phyloP scores from a whole-genome alignment of 306 rosid species.

The Ochetophila trinervis region DNA sequence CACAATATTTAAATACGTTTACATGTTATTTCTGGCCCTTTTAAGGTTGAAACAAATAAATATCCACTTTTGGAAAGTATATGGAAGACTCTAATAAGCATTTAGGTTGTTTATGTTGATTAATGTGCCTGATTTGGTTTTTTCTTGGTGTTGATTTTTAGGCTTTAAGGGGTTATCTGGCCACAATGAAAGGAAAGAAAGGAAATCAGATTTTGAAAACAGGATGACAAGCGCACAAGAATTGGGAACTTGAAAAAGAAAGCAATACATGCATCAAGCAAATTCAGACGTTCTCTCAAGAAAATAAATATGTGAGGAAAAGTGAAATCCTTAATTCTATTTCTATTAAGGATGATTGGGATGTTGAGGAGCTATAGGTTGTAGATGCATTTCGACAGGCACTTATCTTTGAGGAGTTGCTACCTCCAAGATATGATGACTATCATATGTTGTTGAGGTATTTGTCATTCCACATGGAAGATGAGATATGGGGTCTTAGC shows the following conservation, averaged over 20 bases:
- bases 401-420: constrained; percentile 60
- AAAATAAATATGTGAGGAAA: constrained; percentile 53
- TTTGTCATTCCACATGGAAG: constrained; percentile 10
- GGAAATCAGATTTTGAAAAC: constrained; percentile 69
- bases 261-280: constrained; percentile 81
- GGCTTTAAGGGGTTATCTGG: constrained; percentile 79
- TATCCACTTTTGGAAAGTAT: background rate
- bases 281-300: constrained; percentile 77
- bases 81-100: background rate
- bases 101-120: background rate
- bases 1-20: no score
- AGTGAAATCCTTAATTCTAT: constrained; percentile 41
- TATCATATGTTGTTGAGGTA: constrained; percentile 83
- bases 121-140: background rate
- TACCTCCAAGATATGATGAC: constrained; percentile 68
- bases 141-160: constrained; percentile 15
- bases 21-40: background rate
- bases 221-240: constrained; percentile 70
- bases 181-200: constrained; percentile 62
- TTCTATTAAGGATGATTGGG: constrained; percentile 82
- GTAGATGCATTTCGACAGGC: constrained; percentile 74
- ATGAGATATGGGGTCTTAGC: constrained; percentile 13
- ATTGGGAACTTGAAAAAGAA: constrained; percentile 72
- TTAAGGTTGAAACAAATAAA: background rate
- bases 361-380: constrained; percentile 65